phyloP scores from a whole-genome alignment of 805 yeast species.

The Naumovozyma baii region DNA sequence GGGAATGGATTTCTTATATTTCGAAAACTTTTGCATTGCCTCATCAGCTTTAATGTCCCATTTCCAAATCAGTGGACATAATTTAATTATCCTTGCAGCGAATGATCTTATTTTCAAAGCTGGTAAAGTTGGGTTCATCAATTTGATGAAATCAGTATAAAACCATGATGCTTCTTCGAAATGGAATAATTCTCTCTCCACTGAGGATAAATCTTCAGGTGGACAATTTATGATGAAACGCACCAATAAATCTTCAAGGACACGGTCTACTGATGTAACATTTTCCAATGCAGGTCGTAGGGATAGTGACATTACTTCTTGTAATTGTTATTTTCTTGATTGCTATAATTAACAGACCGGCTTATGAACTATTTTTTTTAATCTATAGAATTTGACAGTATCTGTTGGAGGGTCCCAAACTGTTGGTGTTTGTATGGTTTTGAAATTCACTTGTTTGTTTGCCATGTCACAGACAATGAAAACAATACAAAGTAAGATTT shows the following conservation, averaged over 20 bases:
- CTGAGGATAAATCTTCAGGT: constrained; percentile 65
- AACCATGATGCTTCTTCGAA: constrained; percentile 99
- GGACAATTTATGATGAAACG: constrained; percentile 90
- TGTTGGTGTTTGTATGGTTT: no score
- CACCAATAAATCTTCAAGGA: constrained; percentile 76
- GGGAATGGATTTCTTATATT: constrained; percentile 83
- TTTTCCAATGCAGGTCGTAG: constrained; percentile 46
- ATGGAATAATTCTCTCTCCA: constrained; percentile 73
- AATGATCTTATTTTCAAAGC: constrained; percentile 67
- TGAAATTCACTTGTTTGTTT: no score
- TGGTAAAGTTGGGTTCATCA: constrained; percentile 67
- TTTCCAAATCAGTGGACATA: constrained; percentile 70
- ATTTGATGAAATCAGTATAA: constrained; percentile 73
- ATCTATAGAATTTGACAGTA: no score
- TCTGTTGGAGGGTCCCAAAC: no score
- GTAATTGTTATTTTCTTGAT: no score
- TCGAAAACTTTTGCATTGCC: constrained; percentile 69
- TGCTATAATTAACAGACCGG: no score
- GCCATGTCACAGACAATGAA: no score
- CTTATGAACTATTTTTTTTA: no score
- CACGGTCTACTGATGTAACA: constrained; percentile 55
- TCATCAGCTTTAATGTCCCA: constrained; percentile 72
- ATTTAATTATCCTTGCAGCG: constrained; percentile 53
- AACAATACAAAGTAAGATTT: no score
- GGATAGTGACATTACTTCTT: constrained; percentile 63